Conservation (phyloP, 1,284 basidiomycete genomes). For the Melampsora larici-populina region DNA sequence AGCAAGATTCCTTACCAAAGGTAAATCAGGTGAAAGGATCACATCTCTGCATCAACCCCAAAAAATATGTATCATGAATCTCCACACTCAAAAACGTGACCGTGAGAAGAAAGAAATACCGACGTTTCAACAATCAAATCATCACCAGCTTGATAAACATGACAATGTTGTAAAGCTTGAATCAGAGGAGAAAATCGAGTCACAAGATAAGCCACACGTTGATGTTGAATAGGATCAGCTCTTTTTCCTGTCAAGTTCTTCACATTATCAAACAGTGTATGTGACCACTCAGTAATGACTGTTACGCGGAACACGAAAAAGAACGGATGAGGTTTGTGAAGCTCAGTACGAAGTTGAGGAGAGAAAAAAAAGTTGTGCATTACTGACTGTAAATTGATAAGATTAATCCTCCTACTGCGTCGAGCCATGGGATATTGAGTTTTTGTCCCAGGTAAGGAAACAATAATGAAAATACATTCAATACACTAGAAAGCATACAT, state of each 20-base stretch:
- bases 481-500: conserved; percentile 51
- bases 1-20: conserved; percentile 46
- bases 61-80: neutral
- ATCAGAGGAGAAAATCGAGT: conserved; percentile 53
- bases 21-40: conserved; percentile 55
- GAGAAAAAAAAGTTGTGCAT: neutral
- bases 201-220: conserved; percentile 58
- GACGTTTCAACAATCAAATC: conserved; percentile 57
- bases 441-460: conserved; percentile 57
- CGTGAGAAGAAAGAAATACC: conserved; percentile 8
- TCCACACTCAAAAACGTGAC: too few species aligned
- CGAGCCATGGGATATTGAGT: conserved; percentile 52
- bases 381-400: conserved; percentile 54
- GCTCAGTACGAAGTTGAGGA: neutral
- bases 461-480: conserved; percentile 60
- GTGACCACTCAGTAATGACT: conserved; percentile 56
- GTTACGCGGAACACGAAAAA: neutral
- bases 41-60: conserved; percentile 54
- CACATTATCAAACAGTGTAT: conserved; percentile 57
- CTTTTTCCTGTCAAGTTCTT: conserved; percentile 52
- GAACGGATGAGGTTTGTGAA: neutral
- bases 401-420: conserved; percentile 58
- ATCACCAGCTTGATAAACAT: conserved; percentile 50
- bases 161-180: conserved; percentile 49
- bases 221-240: conserved; percentile 49